phyloP scores from a whole-genome alignment of 352 stramenopile genomes.

The Blastocystis sp. region DNA sequence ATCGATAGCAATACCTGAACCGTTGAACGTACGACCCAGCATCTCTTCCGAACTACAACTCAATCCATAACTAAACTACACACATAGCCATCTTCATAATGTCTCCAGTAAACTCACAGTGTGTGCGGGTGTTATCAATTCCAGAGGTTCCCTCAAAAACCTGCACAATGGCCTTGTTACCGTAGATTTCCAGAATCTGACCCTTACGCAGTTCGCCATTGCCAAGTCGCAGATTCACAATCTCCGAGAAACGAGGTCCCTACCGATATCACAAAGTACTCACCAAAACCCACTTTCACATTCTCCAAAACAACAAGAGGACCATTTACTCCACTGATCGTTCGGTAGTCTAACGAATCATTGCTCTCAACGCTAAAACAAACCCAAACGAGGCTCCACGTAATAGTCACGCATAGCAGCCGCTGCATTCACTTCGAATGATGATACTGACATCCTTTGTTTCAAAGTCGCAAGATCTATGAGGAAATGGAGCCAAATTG shows the following conservation, averaged over 20 bases:
- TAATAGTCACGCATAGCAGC: constrained; percentile 69
- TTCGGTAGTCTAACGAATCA: constrained; percentile 79
- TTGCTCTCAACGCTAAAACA: constrained; percentile 71
- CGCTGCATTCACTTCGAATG: constrained; percentile 65
- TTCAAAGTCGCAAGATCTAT: neutral
- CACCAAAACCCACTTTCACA: constrained; percentile 81
- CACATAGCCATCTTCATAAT: constrained; percentile 94
- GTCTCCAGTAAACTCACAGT: constrained; percentile 95
- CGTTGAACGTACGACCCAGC: constrained; percentile 91
- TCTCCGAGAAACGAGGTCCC: constrained; percentile 92
- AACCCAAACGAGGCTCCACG: constrained; percentile 68
- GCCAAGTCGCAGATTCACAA: constrained; percentile 92
- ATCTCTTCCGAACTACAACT: constrained; percentile 82
- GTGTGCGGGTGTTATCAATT: constrained; percentile 96
- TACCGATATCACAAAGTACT: constrained; percentile 63
- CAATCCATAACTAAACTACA: constrained; percentile 65
- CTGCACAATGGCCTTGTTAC: constrained; percentile 85
- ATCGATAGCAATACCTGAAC: constrained; percentile 94
- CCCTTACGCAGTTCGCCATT: constrained; percentile 85
- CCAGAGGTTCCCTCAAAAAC: constrained; percentile 96
- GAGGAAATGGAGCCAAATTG: neutral
- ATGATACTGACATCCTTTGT: constrained; percentile 46
- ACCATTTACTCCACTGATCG: constrained; percentile 94
- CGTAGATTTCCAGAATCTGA: constrained; percentile 88
- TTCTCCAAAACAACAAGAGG: constrained; percentile 97